Conservation (phyloP, 108 stramenopile species). For the Aurantiochytrium sp. region DNA sequence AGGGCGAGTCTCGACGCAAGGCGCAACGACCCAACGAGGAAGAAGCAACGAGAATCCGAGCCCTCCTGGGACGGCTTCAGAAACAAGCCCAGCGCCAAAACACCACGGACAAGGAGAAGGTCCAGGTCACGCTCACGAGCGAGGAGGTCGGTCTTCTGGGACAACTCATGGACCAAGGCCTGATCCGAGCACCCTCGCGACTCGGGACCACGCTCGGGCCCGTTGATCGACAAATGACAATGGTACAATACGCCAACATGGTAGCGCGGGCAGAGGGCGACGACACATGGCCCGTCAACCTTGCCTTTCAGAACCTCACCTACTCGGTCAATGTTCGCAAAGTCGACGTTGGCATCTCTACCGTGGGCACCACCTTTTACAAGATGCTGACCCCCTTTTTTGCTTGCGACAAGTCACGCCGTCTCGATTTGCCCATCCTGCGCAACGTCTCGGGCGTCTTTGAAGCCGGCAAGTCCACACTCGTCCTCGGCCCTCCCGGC, state of each 20-base stretch:
- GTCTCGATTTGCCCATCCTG: not conserved
- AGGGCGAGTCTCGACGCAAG: not conserved
- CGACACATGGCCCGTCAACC: not conserved
- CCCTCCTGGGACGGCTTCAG: not conserved
- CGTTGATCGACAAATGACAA: not conserved
- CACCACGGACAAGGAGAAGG: not conserved
- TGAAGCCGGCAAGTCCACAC: constrained; percentile 64
- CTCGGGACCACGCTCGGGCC: not conserved
- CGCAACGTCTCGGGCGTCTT: constrained; percentile 25
- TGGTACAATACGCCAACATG: not conserved
- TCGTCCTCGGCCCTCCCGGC: constrained; percentile 71
- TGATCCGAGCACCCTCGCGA: not conserved
- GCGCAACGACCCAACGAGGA: not conserved
- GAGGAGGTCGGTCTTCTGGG: not conserved
- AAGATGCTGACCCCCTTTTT: not conserved
- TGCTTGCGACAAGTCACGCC: not conserved
- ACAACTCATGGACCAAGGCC: not conserved
- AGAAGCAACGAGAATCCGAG: not conserved
- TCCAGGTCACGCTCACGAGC: not conserved
- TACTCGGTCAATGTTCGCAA: not conserved
- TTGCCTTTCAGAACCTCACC: not conserved
- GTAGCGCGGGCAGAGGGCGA: not conserved
- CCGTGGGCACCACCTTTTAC: not conserved
- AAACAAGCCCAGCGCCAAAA: not conserved
- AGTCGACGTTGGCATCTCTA: not conserved